Percentiles rank a stretch among this genome's conserved stretches.
Conservation (phyloP, 1,284 basidiomycete genomes). For the Phellinidium pouzarii region DNA sequence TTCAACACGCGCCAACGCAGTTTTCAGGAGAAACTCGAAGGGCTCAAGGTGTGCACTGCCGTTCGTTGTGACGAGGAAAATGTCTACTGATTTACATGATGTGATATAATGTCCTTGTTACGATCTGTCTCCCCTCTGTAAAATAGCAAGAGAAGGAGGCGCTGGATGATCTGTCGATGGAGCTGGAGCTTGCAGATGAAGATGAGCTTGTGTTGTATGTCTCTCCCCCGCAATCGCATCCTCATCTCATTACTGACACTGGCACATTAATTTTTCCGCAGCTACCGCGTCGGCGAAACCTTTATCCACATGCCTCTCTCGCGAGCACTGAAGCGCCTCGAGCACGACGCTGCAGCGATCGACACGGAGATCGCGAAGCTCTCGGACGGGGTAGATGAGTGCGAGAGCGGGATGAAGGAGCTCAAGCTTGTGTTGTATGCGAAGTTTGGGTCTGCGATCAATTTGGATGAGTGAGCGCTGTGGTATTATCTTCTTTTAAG, state of each 20-base stretch:
- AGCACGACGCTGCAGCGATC: conserved; percentile 59
- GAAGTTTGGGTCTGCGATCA: conserved; percentile 92
- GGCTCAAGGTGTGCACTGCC: conserved; percentile 62
- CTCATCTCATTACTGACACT: neutral
- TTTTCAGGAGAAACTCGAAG: conserved; percentile 67
- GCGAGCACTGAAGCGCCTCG: conserved; percentile 70
- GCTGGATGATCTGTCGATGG: conserved; percentile 81
- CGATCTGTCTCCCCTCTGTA: no score
- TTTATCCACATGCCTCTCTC: conserved; percentile 76
- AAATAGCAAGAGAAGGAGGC: conserved; percentile 88
- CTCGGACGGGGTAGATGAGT: conserved; percentile 55
- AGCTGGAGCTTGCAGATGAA: conserved; percentile 87
- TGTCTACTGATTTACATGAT: neutral
- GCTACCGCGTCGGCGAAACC: conserved; percentile 88
- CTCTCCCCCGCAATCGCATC: conserved; percentile 4
- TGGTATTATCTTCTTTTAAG: no score
- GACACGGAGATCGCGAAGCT: conserved; percentile 54
- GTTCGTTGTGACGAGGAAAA: neutral
- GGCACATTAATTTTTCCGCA: conserved; percentile 26
- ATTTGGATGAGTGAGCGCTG: conserved; percentile 66
- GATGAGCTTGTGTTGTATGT: conserved; percentile 70
- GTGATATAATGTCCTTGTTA: no score
- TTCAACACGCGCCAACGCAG: conserved; percentile 74
- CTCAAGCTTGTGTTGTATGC: conserved; percentile 86
- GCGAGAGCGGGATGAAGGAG: conserved; percentile 82